Evolutionary conservation across 1,139 yeast genomes (phyloP), one percentile per base, ranked within the genome.

Genomic region (Candida tropicalis): DNA sequence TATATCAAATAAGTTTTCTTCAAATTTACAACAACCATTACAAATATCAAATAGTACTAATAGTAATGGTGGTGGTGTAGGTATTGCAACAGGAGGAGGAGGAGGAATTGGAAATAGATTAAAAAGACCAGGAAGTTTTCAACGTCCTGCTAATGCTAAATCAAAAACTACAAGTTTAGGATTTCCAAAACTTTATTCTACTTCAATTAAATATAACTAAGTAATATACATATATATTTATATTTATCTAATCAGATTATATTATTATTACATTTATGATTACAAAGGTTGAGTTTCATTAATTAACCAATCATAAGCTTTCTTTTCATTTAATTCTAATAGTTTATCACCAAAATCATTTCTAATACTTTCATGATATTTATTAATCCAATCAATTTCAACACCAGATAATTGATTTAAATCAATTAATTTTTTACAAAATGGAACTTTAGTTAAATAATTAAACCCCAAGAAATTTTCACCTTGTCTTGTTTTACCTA

Each of bases 401-500:
- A 64, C 58, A 0, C 53, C 49, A 2, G 63, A 56, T 41, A 79
- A 62, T 43, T 64, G 60, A 11, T 51, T 44, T 6, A 44, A 54
- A 49, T 79, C 79, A 38, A 79, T 77, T 41, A 79, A 63, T 26
- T 66, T 70, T 31, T 63, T 58, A 46, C 82, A 75, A 51, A 77
- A 79, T 2, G 84, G 84, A 8, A 79, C 81, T 45, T 74, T 65
- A 1, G 84, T 79, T 48, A 77, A 60, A 53, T 78, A 79, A 8
- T 67, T 70, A 54, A 79, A 79, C 3, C 72, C 71, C 34, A 76
- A 61, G 49, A 63, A 68, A 35, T 60, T 58, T 4, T 58, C 57
- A 0, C 74, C 77, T 29, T 48, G 45, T 45, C 74, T 57, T 2
- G 76, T 66, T 41, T 60, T 64, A 0, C 75, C 75, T 35, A 63